phyloP scores from a whole-genome alignment of 176 grass and related monocot species.

The Poa annua region DNA sequence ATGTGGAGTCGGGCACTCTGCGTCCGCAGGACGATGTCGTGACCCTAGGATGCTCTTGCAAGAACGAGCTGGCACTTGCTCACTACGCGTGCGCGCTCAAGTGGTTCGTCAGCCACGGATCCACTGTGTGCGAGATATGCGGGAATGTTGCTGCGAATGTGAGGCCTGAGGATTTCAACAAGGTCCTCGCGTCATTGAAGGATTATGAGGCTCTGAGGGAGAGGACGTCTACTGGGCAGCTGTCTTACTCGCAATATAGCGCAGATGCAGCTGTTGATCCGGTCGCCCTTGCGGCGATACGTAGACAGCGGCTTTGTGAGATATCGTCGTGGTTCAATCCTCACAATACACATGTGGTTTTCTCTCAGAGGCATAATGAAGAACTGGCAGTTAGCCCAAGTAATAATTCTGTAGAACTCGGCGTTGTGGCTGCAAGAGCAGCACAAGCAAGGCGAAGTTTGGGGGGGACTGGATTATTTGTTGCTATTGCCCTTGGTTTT shows the following conservation, averaged over 20 bases:
- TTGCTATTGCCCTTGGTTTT: slow-evolving; percentile 62
- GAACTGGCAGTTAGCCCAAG: slow-evolving; percentile 50
- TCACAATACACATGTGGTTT: slow-evolving; percentile 49
- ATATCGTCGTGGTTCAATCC: slow-evolving; percentile 93
- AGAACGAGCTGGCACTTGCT: slow-evolving; percentile 78
- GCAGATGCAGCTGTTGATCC: slow-evolving; percentile 61
- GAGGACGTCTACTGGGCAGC: slow-evolving; percentile 70
- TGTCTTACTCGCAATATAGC: slow-evolving; percentile 46
- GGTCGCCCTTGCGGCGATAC: slow-evolving; percentile 75
- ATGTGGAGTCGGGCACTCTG: slow-evolving; percentile 70
- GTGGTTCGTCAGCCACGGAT: slow-evolving; percentile 93
- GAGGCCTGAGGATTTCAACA: slow-evolving; percentile 70
- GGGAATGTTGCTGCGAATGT: slow-evolving; percentile 66
- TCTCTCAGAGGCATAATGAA: slow-evolving; percentile 57
- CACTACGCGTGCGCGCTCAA: slow-evolving; percentile 93
- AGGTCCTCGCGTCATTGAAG: slow-evolving; percentile 78
- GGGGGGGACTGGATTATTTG: slow-evolving; percentile 67
- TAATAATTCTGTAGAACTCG: slow-evolving; percentile 52
- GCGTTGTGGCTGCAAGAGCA: slow-evolving; percentile 36
- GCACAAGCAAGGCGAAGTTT: slow-evolving; percentile 56
- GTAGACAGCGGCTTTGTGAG: slow-evolving; percentile 78
- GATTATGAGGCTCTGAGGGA: slow-evolving; percentile 75
- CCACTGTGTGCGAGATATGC: slow-evolving; percentile 85
- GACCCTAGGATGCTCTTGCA: slow-evolving; percentile 89
- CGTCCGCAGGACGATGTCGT: slow-evolving; percentile 60